These are phyloP conservation scores for Neofusicoccum sp. DNA, from an alignment of 2,329 filamentous ascomycete genomes.

Conservation along the genomic window DNA sequence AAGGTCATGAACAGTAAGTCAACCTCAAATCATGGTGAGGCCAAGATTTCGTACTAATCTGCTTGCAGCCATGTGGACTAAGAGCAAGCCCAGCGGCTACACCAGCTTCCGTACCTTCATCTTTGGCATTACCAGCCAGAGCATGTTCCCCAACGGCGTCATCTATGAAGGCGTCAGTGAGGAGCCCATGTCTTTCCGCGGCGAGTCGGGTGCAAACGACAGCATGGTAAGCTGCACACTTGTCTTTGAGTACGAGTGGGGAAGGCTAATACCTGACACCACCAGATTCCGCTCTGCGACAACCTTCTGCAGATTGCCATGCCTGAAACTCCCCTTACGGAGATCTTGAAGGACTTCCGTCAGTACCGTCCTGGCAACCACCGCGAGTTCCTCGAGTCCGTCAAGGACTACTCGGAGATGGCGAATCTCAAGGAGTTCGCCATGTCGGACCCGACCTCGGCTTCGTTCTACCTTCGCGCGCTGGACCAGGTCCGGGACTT, in stretches of 20 bases:
- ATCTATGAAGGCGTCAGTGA: slow-evolving; percentile 81
- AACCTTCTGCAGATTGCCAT: slow-evolving; percentile 82
- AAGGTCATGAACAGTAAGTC: slow-evolving; percentile 71
- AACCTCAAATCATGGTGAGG: no score
- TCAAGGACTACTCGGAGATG: slow-evolving; percentile 53
- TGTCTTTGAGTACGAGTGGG: not conserved
- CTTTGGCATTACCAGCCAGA: slow-evolving; percentile 89
- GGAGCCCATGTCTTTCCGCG: slow-evolving; percentile 77
- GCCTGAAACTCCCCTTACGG: slow-evolving; percentile 84
- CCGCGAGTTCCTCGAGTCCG: slow-evolving; percentile 75
- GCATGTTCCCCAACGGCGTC: slow-evolving; percentile 91
- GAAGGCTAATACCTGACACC: not conserved
- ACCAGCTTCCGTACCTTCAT: slow-evolving; percentile 94
- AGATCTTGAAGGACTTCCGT: slow-evolving; percentile 85
- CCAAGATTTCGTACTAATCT: not conserved
- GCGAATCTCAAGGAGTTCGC: slow-evolving; percentile 61
- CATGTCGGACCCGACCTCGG: slow-evolving; percentile 60
- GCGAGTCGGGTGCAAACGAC: slow-evolving; percentile 92
- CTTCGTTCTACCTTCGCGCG: slow-evolving; percentile 46
- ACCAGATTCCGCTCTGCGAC: slow-evolving; percentile 76
- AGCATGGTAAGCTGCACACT: slow-evolving; percentile 61
- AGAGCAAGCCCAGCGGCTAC: slow-evolving; percentile 80
- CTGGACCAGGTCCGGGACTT: slow-evolving; percentile 78
- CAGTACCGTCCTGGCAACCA: slow-evolving; percentile 87
- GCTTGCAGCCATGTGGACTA: slow-evolving; percentile 74